These are phyloP conservation scores for Colletotrichum acutatum DNA, from an alignment of 2,329 filamentous ascomycete species.

Conservation along the genomic window DNA sequence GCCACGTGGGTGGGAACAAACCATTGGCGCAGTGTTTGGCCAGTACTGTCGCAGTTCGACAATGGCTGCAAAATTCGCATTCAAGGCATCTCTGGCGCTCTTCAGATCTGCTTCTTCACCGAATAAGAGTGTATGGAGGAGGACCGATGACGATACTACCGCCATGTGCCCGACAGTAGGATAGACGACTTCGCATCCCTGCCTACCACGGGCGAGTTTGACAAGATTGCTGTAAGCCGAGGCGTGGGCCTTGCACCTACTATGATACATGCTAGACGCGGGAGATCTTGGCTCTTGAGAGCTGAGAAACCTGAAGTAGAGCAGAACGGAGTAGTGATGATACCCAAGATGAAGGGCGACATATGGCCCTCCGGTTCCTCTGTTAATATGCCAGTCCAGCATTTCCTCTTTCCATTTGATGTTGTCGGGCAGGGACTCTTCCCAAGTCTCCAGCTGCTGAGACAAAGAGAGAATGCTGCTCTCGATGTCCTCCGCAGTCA, in stretches of 20 bases:
- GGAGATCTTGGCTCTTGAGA: background rate
- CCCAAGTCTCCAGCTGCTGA: background rate
- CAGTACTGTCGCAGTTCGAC: too few species aligned
- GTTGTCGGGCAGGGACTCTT: background rate
- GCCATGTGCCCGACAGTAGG: constrained; percentile 38
- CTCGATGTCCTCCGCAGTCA: background rate
- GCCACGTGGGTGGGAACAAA: too few species aligned
- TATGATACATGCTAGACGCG: constrained; percentile 1
- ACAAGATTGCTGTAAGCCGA: constrained; percentile 42
- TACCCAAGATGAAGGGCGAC: constrained; percentile 50
- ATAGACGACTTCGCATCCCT: constrained; percentile 33
- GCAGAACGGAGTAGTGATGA: constrained; percentile 50
- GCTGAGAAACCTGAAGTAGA: constrained; percentile 51
- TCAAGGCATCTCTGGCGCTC: too few species aligned
- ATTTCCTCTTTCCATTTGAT: background rate
- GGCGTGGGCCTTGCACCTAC: constrained; percentile 43
- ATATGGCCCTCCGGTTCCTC: constrained; percentile 39
- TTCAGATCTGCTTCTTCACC: too few species aligned
- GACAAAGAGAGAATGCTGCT: background rate
- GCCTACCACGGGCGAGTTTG: background rate
- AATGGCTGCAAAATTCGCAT: too few species aligned
- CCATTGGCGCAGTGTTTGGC: too few species aligned
- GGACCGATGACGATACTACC: constrained; percentile 36
- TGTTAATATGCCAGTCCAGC: background rate
- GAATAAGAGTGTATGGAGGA: constrained; percentile 36